Evolutionary conservation across 495 filamentous ascomycete species (phyloP), one percentile per base, ranked within the genome.

Genomic region (Thermochaetoides thermophila): DNA sequence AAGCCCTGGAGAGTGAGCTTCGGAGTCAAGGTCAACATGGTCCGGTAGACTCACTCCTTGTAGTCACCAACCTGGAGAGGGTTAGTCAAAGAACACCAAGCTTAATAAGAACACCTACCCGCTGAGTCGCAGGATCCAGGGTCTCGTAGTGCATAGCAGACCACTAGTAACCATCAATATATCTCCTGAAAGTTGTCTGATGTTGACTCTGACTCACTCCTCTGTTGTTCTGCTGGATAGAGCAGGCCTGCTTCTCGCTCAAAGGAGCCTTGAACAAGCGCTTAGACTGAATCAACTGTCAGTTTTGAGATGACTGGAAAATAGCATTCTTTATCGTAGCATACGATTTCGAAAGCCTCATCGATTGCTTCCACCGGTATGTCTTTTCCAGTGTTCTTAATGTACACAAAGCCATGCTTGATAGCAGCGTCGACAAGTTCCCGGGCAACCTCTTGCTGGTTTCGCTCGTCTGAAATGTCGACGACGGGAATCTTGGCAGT

Each of bases 391-490:
- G 68, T 69, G 36, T 70, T 63, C 37, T 74, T 79, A 46, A 96
- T 73, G 56, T 89, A 96, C 19, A 95, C 67, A 49, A 96, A 96
- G 29, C 87, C 87, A 53, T 82, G 75, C 17, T 75, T 69, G 21
- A 76, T 65, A 6, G 82, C 82, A 1, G 86, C 89, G 37, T 82
- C 68, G 18, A 95, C 73, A 21, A 95, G 68, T 26, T 76, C 59
- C 38, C 70, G 68, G 31, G 82, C 81, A 35, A 75, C 70, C 42
- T 70, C 35, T 2, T 60, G 43, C 44, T 69, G 56, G 38, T 73
- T 57, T 16, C 60, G 57, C 4, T 63, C 45, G 26, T 63, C 59
- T 3, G 68, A 74, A 47, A 96, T 73, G 49, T 93, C 76, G 44
- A 96, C 80, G 42, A 92, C 60, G 8, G 86, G 82, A 17, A 93